Conservation (phyloP, 257 asterid genomes). For the Solanum infundibuliforme region DNA sequence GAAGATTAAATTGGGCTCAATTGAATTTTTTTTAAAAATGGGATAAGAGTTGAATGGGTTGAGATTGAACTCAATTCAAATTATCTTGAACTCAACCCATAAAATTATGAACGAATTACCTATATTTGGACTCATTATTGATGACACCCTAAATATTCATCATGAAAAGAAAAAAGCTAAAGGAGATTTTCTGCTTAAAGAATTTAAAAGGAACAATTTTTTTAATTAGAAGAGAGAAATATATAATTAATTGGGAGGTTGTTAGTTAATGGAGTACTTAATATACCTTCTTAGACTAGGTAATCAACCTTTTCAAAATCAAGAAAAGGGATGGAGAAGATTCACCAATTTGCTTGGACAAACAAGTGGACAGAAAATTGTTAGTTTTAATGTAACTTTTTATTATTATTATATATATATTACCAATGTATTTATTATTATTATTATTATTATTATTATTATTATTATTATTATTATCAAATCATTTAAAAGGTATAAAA, state of each 20-base stretch:
- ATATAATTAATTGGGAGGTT: not conserved
- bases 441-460: no score
- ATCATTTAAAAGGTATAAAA: no score
- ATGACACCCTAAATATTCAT: not conserved
- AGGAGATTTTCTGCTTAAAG: not conserved
- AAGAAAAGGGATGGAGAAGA: not conserved
- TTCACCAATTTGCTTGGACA: not conserved
- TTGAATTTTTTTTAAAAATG: no score
- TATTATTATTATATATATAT: no score
- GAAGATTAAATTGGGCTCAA: no score
- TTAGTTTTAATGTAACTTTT: not conserved
- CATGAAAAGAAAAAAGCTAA: not conserved
- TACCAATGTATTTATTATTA: no score
- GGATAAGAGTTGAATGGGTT: not conserved
- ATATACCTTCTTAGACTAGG: not conserved
- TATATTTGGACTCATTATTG: no score
- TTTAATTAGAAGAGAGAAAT: not conserved
- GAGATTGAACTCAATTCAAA: no score
- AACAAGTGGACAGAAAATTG: not conserved
- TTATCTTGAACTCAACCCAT: no score
- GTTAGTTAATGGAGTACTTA: not conserved
- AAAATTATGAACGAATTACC: no score
- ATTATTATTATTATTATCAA: no score
- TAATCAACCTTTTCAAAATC: not conserved
- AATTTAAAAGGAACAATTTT: not conserved